A percentile compares a stretch with the other conserved stretches of the same genome.
phyloP scores from a whole-genome alignment of 495 filamentous ascomycete genomes.

The Penicillium goetzii region DNA sequence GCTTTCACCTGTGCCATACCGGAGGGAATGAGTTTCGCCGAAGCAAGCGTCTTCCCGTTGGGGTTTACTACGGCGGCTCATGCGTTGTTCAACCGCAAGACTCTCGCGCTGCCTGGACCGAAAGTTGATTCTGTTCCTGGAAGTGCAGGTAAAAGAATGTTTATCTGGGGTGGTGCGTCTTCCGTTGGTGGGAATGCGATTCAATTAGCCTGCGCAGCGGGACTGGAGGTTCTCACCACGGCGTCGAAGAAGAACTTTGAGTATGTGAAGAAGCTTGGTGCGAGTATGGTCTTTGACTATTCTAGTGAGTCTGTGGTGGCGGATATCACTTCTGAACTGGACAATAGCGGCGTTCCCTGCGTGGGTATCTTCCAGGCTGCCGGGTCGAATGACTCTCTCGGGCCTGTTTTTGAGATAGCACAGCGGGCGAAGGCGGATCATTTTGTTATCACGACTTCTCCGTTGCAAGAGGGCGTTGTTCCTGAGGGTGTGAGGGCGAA shows the following conservation, averaged over 20 bases:
- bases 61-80: background rate
- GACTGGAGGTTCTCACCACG: background rate
- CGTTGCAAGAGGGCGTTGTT: slow-evolving; percentile 8
- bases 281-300: background rate
- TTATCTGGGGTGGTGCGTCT: slow-evolving; percentile 64
- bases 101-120: background rate
- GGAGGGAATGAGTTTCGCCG: background rate
- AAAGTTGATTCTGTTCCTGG: background rate
- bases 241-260: background rate
- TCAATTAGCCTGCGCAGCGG: background rate
- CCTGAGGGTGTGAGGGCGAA: slow-evolving; percentile 16
- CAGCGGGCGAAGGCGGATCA: background rate
- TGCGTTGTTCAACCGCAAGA: background rate
- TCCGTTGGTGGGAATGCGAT: slow-evolving; percentile 59
- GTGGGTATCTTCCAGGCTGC: background rate
- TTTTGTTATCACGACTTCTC: slow-evolving; percentile 4
- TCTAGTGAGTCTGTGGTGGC: background rate
- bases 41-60: background rate
- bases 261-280: background rate
- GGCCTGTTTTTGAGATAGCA: background rate
- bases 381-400: background rate
- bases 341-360: background rate
- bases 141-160: background rate
- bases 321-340: background rate
- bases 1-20: background rate